phyloP scores from a whole-genome alignment of 305 asterid genomes.

The Stenogyne calaminthoides region DNA sequence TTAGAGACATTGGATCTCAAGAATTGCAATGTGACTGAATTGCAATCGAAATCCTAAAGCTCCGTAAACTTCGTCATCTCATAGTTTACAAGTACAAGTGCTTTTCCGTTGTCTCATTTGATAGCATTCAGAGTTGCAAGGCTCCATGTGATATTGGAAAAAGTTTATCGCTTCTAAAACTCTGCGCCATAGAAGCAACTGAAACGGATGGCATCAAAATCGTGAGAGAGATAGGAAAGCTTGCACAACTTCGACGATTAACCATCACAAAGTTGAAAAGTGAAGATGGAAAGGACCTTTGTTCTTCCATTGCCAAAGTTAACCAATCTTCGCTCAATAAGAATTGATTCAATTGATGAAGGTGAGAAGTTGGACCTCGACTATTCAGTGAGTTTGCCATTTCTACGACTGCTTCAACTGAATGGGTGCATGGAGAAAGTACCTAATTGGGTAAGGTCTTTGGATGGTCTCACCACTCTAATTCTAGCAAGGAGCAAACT shows the following conservation, averaged over 20 bases:
- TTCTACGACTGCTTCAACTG: neutral
- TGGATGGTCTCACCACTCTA: neutral
- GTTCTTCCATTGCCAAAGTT: constrained; percentile 41
- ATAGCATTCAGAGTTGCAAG: neutral
- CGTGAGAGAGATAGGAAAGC: constrained; percentile 6
- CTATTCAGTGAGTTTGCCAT: neutral
- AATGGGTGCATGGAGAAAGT: neutral
- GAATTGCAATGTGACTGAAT: constrained; percentile 18
- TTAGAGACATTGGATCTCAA: constrained; percentile 31
- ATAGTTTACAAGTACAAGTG: neutral
- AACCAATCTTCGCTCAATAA: constrained; percentile 19
- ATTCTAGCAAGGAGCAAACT: no score
- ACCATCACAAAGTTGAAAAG: constrained; percentile 7
- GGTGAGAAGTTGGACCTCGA: constrained; percentile 37
- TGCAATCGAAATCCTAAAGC: constrained; percentile 32
- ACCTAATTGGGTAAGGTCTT: neutral
- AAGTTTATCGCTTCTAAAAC: neutral
- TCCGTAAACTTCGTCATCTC: neutral
- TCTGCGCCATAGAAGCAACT: neutral
- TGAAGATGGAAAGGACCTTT: constrained; percentile 31
- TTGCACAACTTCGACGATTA: neutral
- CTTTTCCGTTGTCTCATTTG: neutral
- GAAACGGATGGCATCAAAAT: neutral
- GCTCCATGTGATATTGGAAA: neutral
- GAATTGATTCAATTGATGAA: constrained; percentile 9